A percentile compares a stretch with the other conserved stretches of the same genome.
Conservation (phyloP, 1,284 basidiomycete genomes). For the Ceratobasidium sp. region DNA sequence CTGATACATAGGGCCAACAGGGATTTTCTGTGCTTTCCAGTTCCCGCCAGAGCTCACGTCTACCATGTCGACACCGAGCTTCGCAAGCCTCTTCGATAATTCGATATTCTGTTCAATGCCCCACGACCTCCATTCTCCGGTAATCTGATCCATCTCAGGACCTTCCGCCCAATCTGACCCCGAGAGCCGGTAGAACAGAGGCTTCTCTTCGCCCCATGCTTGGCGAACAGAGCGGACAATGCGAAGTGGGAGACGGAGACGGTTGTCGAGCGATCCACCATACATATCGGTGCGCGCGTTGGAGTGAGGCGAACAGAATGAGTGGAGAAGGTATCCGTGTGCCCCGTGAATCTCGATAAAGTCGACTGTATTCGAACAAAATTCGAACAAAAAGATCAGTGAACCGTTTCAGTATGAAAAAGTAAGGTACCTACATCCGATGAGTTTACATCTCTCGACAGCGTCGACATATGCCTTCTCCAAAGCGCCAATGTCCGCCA, state of each 20-base stretch:
- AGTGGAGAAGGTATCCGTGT: constrained; percentile 73
- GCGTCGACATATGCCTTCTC: constrained; percentile 75
- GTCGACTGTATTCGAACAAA: constrained; percentile 69
- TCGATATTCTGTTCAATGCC: constrained; percentile 79
- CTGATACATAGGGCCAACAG: constrained; percentile 12
- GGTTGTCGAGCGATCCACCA: constrained; percentile 78
- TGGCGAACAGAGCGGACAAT: constrained; percentile 64
- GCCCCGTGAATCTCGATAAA: constrained; percentile 83
- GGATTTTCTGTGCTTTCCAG: constrained; percentile 61
- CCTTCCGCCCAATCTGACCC: constrained; percentile 81
- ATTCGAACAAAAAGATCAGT: too few species aligned
- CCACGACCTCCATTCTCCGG: constrained; percentile 73
- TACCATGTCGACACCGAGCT: constrained; percentile 77
- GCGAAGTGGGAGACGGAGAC: constrained; percentile 73
- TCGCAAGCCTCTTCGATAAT: constrained; percentile 65
- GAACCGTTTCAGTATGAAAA: not conserved
- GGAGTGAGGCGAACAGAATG: constrained; percentile 75
- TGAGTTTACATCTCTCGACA: constrained; percentile 66
- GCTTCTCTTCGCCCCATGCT: constrained; percentile 67
- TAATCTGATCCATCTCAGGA: constrained; percentile 64
- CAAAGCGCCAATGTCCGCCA: constrained; percentile 63
- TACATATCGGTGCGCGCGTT: constrained; percentile 75
- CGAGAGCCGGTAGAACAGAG: constrained; percentile 78
- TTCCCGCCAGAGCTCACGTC: constrained; percentile 78
- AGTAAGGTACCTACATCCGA: constrained; percentile 64